Conservation (phyloP, 768 basidiomycete genomes). For the Mycena rosella region DNA sequence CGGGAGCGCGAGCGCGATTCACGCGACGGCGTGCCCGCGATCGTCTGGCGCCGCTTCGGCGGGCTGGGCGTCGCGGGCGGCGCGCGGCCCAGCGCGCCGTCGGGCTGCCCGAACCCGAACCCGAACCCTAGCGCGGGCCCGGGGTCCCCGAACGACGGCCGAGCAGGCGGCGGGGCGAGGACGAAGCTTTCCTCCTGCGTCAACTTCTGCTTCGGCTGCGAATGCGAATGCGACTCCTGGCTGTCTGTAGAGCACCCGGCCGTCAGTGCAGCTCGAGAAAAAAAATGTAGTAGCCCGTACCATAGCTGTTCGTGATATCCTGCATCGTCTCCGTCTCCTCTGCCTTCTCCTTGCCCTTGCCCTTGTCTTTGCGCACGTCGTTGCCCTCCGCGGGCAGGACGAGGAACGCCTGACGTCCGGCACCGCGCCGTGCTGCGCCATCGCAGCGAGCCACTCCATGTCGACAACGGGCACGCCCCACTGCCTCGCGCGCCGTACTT, state of each 20-base stretch:
- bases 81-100: conserved; percentile 43
- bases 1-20: too few species aligned
- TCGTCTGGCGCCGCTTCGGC: conserved; percentile 23
- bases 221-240: conserved; percentile 10
- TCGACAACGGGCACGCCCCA: conserved; percentile 78
- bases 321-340: conserved; percentile 44
- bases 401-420: not conserved
- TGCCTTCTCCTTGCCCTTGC: conserved; percentile 45
- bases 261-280: not conserved
- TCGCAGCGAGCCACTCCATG: not conserved
- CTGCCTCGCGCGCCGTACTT: conserved; percentile 84
- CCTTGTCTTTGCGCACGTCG: conserved; percentile 24
- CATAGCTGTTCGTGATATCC: conserved; percentile 63
- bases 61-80: conserved; percentile 27
- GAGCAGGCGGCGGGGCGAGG: not conserved
- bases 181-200: not conserved
- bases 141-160: conserved; percentile 14
- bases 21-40: conserved; percentile 6
- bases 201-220: not conserved
- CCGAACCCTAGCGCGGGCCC: conserved; percentile 44
- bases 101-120: conserved; percentile 51
- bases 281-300: conserved; percentile 15
- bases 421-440: not conserved
- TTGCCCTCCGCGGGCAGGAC: not conserved
- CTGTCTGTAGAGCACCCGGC: conserved; percentile 9